A percentile compares a stretch with the other conserved stretches of the same genome.
Conservation (phyloP, 805 yeast species). For the Cephaloascus albidus region DNA sequence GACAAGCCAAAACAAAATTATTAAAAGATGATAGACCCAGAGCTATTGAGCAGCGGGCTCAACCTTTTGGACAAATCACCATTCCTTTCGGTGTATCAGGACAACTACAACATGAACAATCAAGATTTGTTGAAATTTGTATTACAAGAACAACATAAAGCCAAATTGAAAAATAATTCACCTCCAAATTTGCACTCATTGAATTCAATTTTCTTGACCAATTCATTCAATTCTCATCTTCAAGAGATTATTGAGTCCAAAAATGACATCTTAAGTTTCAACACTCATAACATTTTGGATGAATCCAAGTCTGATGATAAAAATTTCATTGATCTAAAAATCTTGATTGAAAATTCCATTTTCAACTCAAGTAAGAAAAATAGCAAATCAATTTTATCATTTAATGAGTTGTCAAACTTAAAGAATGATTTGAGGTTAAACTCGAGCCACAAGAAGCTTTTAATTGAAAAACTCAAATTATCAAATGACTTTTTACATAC, state of each 20-base stretch:
- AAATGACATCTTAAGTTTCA: background rate
- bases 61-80: background rate
- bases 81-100: constrained; percentile 18
- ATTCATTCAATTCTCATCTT: constrained; percentile 23
- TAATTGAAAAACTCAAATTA: background rate
- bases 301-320: constrained; percentile 8
- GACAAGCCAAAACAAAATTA: too few relatives aligned
- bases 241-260: constrained; percentile 9
- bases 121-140: constrained; percentile 33
- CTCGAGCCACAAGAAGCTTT: constrained; percentile 7
- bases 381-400: constrained; percentile 21
- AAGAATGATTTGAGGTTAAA: constrained; percentile 18
- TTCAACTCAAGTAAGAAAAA: constrained; percentile 16
- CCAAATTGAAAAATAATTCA: constrained; percentile 8
- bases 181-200: constrained; percentile 8
- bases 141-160: constrained; percentile 28
- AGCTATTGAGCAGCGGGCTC: background rate
- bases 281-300: background rate
- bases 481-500: background rate
- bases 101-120: constrained; percentile 22
- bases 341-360: constrained; percentile 34
- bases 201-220: constrained; percentile 15
- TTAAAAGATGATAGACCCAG: background rate
- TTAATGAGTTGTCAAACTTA: constrained; percentile 15
- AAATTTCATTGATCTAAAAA: constrained; percentile 27